These are phyloP conservation scores for Neoarthrinium moseri DNA, from an alignment of 2,329 filamentous ascomycete genomes.

Conservation along the genomic window DNA sequence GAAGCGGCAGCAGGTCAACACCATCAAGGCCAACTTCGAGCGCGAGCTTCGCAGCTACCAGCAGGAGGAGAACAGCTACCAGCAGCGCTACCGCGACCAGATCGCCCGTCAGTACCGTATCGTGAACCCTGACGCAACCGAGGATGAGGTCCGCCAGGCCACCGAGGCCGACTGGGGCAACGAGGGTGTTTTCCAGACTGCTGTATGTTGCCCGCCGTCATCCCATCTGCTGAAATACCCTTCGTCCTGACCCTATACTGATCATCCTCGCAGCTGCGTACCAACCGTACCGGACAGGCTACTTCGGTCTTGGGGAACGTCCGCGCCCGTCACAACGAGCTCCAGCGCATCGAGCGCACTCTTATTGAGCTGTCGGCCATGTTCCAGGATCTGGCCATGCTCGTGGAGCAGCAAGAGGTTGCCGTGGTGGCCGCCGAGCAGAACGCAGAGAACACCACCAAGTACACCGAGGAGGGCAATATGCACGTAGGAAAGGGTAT, in stretches of 20 bases:
- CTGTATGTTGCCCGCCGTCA: slow-evolving; percentile 53
- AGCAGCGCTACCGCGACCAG: slow-evolving; percentile 71
- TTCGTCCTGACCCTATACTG: slow-evolving; percentile 1
- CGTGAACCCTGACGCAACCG: slow-evolving; percentile 77
- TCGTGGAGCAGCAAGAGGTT: slow-evolving; percentile 71
- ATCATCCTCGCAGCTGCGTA: slow-evolving; percentile 59
- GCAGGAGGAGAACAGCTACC: slow-evolving; percentile 69
- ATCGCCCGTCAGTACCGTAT: slow-evolving; percentile 80
- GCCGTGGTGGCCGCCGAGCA: slow-evolving; percentile 61
- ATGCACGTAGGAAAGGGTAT: slow-evolving; percentile 68
- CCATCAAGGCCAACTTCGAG: slow-evolving; percentile 71
- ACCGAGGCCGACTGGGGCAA: slow-evolving; percentile 71
- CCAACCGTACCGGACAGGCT: slow-evolving; percentile 72
- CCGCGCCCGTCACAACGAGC: slow-evolving; percentile 79
- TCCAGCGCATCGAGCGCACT: slow-evolving; percentile 76
- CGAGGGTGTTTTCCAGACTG: slow-evolving; percentile 79
- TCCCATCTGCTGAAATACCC: slow-evolving; percentile 6
- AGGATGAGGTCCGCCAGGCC: slow-evolving; percentile 69
- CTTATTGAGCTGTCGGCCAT: slow-evolving; percentile 67
- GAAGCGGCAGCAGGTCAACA: slow-evolving; percentile 69
- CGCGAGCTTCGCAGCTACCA: slow-evolving; percentile 69
- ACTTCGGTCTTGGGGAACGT: slow-evolving; percentile 74
- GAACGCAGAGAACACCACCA: slow-evolving; percentile 63
- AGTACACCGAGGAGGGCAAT: slow-evolving; percentile 69
- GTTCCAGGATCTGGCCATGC: slow-evolving; percentile 72